These are phyloP conservation scores for Echites panduratus DNA, from an alignment of 257 asterid species.

Conservation along the genomic window DNA sequence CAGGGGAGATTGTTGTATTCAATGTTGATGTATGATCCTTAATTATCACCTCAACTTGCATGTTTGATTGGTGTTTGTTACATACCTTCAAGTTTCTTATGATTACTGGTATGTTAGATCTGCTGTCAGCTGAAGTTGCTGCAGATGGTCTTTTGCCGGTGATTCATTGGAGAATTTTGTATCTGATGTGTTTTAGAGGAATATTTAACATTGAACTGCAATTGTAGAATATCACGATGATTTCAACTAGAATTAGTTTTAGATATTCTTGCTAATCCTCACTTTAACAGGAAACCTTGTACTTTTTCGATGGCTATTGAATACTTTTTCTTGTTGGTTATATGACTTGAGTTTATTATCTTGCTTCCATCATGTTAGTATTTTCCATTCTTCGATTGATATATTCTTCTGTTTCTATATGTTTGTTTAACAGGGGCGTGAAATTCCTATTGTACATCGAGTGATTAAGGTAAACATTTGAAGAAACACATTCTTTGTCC, in stretches of 20 bases:
- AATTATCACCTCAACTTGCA: not conserved
- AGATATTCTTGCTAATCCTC: no score
- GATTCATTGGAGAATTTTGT: not conserved
- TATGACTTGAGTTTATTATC: not conserved
- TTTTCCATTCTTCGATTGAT: not conserved
- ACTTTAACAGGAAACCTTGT: not conserved
- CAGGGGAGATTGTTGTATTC: constrained; percentile 98
- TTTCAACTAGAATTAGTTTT: not conserved
- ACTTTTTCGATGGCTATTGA: not conserved
- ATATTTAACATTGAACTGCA: not conserved
- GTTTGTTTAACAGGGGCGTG: constrained; percentile 71
- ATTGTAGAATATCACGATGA: not conserved
- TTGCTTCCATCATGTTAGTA: not conserved
- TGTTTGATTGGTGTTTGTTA: not conserved
- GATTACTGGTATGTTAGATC: not conserved
- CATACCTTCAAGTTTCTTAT: not conserved
- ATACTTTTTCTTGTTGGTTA: not conserved
- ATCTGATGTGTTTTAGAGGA: not conserved
- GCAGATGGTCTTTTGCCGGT: not conserved
- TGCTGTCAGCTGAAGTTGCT: not conserved
- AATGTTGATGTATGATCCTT: constrained; percentile 73
- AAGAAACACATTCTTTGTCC: not conserved
- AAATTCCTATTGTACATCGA: constrained; percentile 98
- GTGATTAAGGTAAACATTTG: constrained; percentile 70
- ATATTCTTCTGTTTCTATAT: constrained; percentile 5